Conservation (phyloP, 2,329 filamentous ascomycete species). For the Pseudomassariella vexata region DNA sequence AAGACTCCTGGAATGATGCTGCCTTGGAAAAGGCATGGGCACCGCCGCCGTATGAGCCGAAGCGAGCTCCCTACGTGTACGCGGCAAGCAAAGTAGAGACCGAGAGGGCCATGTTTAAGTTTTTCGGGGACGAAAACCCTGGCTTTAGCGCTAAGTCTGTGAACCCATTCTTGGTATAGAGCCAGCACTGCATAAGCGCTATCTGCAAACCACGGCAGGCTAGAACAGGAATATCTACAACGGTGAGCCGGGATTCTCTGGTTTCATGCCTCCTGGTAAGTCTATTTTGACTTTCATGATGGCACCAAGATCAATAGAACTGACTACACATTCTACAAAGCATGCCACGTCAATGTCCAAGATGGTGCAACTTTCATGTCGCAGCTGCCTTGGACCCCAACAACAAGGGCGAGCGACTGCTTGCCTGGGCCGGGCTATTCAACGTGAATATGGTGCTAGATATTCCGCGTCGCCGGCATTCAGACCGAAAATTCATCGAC, state of each 20-base stretch:
- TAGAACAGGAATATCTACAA: no score
- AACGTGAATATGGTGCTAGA: slow-evolving; percentile 2
- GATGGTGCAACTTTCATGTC: slow-evolving; percentile 4
- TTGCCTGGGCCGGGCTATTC: slow-evolving; percentile 3
- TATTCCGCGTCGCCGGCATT: slow-evolving; percentile 1
- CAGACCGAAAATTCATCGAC: slow-evolving; percentile 5
- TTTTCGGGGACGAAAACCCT: slow-evolving; percentile 4
- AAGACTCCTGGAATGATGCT: slow-evolving; percentile 5
- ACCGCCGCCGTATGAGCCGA: slow-evolving; percentile 2
- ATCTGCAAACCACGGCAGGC: no score
- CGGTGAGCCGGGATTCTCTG: no score
- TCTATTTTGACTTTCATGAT: no score
- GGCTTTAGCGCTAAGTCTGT: slow-evolving; percentile 8
- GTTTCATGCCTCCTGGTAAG: no score
- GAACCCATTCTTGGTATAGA: no score
- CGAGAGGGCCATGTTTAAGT: slow-evolving; percentile 2
- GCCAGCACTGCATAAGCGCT: no score
- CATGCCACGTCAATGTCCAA: slow-evolving; percentile 4
- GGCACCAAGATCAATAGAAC: no score
- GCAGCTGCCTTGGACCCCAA: slow-evolving; percentile 5
- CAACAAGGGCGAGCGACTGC: slow-evolving; percentile 3
- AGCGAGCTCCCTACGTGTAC: slow-evolving; percentile 1
- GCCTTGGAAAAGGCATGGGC: not conserved
- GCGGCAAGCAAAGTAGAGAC: slow-evolving; percentile 1
- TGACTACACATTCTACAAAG: no score